phyloP scores from a whole-genome alignment of 176 grass and related monocot species.

The Tillandsia fasciculata region DNA sequence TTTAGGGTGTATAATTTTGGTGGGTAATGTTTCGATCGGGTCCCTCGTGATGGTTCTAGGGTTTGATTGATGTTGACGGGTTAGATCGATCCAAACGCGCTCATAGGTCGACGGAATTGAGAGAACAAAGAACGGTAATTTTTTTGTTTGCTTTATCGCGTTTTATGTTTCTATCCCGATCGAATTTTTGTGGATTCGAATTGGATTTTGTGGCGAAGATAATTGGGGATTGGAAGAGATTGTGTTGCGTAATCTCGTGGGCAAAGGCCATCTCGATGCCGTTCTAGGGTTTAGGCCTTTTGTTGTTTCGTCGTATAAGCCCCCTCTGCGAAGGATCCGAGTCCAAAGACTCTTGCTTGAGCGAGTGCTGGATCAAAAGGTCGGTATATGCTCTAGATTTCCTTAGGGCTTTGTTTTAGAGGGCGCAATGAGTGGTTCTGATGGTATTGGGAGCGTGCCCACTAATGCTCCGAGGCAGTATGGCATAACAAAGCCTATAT shows the following conservation, averaged over 20 bases:
- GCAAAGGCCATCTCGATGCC: too few relatives aligned
- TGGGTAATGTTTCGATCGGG: background rate
- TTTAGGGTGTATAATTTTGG: background rate
- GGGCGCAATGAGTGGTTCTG: conserved; percentile 32
- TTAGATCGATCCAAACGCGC: background rate
- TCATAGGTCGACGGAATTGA: background rate
- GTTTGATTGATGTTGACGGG: background rate
- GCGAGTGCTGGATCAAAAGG: background rate
- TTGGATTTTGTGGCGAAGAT: background rate
- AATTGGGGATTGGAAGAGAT: too few relatives aligned
- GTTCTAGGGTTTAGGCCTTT: background rate
- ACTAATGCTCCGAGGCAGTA: conserved; percentile 33
- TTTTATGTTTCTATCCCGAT: background rate
- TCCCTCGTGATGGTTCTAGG: background rate
- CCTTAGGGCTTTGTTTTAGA: conserved; percentile 3
- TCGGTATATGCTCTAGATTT: background rate
- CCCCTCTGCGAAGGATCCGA: background rate
- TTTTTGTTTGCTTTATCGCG: background rate
- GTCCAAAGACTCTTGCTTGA: background rate
- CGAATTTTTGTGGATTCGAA: background rate
- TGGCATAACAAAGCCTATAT: conserved; percentile 63
- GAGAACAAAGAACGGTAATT: background rate
- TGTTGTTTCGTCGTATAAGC: background rate
- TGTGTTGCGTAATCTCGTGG: too few relatives aligned
- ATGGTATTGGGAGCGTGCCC: conserved; percentile 14